Base-by-base conservation (phyloP, 2,329 filamentous ascomycete genomes). In the Colletotrichum spinosum region DNA sequence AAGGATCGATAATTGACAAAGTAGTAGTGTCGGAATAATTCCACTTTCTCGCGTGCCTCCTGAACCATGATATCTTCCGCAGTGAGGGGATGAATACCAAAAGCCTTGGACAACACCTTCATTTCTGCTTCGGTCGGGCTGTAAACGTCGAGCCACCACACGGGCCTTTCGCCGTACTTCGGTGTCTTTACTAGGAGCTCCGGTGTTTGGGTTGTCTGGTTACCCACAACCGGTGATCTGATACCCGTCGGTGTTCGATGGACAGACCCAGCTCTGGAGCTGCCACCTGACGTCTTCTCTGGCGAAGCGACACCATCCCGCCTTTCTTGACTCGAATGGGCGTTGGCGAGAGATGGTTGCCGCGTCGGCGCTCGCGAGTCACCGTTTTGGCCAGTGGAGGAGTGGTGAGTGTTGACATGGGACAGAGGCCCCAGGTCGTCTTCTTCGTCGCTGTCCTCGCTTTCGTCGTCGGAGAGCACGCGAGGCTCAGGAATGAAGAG, bases 1-100 rank as follows among this genome's bases (percentile, higher is more conserved):
- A 99, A 99, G 0, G 94, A 97, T 13, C 96, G 92, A 77, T 99
- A 99, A 77, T 97, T 98, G 80, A 99, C 93, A 73, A 99, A 97
- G 78, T 99, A 99, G 80, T 99, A 99, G 76, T 97, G 92, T 39
- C 93, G 90, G 83, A 99, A 99, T 1, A 99, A 85, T 77, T 99
- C 96, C 1, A 99, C 96, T 80, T 99, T 99, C 75, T 99, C 96
- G 25, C 96, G 94, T 45, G 94, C 92, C 80, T 99, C 96, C 76
- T 98, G 93, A 82, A 97, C 90, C 86, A 98, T 91, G 72, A 99
- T 97, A 75, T 99, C 96, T 77, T 99, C 96, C 2, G 93, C 91
- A 0, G 96, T 99, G 64, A 99, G 81, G 0, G 96, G 94, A 79
- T 99, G 96, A 66, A 99, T 97, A 13, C 94, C 93, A 75, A 99